Conservation (phyloP, 805 yeast species). For the Lipomyces yamanashiensis region DNA sequence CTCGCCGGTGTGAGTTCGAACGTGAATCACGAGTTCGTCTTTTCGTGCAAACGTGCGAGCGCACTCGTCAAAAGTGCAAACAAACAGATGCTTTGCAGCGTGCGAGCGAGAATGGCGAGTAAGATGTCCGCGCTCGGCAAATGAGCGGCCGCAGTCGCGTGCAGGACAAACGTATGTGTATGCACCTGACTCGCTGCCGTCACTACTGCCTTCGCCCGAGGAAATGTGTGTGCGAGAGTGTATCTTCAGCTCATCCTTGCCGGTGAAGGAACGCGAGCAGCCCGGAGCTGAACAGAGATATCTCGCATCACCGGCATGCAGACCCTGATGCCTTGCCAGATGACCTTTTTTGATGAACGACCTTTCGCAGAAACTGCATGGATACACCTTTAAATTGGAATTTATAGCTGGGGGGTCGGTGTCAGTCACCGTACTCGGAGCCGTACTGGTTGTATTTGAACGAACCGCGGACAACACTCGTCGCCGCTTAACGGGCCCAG, state of each 20-base stretch:
- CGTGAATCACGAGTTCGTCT: conserved; percentile 70
- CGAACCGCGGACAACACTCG: too few species aligned
- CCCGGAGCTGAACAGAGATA: conserved; percentile 58
- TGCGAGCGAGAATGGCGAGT: conserved; percentile 75
- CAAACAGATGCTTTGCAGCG: conserved; percentile 51
- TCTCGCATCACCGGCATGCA: conserved; percentile 80
- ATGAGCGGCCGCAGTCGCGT: conserved; percentile 64
- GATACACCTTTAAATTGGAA: conserved; percentile 59
- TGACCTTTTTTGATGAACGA: conserved; percentile 80
- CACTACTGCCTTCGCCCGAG: too few species aligned
- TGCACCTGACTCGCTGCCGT: too few species aligned
- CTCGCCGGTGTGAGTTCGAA: conserved; percentile 86
- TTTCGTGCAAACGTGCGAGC: conserved; percentile 59
- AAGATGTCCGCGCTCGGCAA: conserved; percentile 66
- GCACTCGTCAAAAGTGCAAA: conserved; percentile 59
- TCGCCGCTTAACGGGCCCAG: not conserved
- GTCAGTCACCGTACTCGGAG: too few species aligned
- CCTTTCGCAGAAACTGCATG: conserved; percentile 67
- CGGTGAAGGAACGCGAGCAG: conserved; percentile 69
- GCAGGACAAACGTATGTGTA: conserved; percentile 54
- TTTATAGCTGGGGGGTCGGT: too few species aligned
- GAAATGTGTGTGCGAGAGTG: conserved; percentile 54
- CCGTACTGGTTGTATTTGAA: too few species aligned
- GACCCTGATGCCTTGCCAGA: conserved; percentile 75
- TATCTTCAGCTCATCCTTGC: conserved; percentile 76